Evolutionary conservation across 2,329 filamentous ascomycete species (phyloP).

Genomic region (Dactylellina drechsleri): DNA sequence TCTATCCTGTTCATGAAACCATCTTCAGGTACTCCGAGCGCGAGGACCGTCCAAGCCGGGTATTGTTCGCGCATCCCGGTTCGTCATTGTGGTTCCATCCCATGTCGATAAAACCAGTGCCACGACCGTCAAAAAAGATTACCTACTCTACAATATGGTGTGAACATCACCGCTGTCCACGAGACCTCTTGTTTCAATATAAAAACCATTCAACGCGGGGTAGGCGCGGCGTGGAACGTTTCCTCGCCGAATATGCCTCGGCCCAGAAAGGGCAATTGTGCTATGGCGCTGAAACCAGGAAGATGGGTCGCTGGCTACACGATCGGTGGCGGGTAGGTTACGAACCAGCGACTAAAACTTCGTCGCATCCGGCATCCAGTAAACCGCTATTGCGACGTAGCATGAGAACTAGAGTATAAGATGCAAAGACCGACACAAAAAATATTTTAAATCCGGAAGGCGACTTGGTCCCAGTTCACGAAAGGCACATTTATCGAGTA

Average conservation of each 20-base stretch:
- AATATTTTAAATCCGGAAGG: not conserved
- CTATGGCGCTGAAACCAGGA: conserved; percentile 3
- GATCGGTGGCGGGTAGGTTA: conserved; percentile 30
- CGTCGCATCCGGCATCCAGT: too few species aligned
- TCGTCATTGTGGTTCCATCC: not conserved
- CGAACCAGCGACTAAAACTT: not conserved
- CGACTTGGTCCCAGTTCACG: conserved; percentile 9
- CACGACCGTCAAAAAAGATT: too few species aligned
- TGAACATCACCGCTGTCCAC: conserved; percentile 25
- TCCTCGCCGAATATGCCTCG: conserved; percentile 16
- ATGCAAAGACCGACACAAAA: not conserved
- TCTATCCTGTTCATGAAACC: conserved; percentile 10
- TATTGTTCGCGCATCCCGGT: not conserved
- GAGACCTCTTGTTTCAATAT: conserved; percentile 8
- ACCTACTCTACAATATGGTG: conserved; percentile 38
- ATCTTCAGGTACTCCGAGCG: conserved; percentile 11
- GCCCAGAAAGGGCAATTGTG: not conserved
- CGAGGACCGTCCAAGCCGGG: too few species aligned
- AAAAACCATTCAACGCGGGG: not conserved
- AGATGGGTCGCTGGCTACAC: conserved; percentile 24
- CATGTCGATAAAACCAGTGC: not conserved
- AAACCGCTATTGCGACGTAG: too few species aligned
- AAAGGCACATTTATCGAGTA: conserved; percentile 2
- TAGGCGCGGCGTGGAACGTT: not conserved
- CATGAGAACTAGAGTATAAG: too few species aligned